Evolutionary conservation across 805 yeast species (phyloP).

Genomic region (Lipomyces yamanashiensis): DNA sequence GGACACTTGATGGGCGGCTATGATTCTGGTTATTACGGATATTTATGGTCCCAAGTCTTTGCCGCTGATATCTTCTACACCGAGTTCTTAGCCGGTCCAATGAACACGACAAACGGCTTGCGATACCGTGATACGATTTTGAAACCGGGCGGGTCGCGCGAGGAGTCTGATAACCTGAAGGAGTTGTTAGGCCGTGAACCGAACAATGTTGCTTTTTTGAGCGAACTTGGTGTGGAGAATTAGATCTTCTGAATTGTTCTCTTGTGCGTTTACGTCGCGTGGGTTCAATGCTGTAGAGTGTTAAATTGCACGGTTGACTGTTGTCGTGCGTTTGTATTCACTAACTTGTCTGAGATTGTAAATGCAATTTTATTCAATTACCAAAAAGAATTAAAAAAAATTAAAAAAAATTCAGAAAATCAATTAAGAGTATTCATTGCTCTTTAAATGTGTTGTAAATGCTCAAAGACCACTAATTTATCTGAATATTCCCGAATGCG

Average conservation of each 20-base stretch:
- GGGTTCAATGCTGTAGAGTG: too few relatives aligned
- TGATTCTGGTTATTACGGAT: conserved; percentile 86
- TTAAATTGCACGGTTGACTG: too few relatives aligned
- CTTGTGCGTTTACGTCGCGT: background rate
- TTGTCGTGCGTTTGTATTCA: background rate
- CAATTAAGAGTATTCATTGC: background rate
- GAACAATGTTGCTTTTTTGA: conserved; percentile 69
- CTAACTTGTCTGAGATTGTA: too few relatives aligned
- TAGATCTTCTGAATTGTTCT: background rate
- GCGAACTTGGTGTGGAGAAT: conserved; percentile 57
- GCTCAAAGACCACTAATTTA: background rate
- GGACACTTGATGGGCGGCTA: conserved; percentile 86
- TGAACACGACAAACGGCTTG: conserved; percentile 65
- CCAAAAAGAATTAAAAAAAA: too few relatives aligned
- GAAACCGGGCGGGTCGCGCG: conserved; percentile 73
- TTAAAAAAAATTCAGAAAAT: background rate
- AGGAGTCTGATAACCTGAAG: conserved; percentile 64
- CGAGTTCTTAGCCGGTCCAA: conserved; percentile 68
- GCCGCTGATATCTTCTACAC: conserved; percentile 82
- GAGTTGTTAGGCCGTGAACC: conserved; percentile 80
- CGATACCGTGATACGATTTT: conserved; percentile 72
- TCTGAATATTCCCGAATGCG: background rate
- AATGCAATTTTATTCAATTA: too few relatives aligned
- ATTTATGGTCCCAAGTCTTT: conserved; percentile 82
- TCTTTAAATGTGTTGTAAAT: background rate